A percentile compares a stretch with the other conserved stretches of the same genome.
Conservation (phyloP, 768 basidiomycete species). For the Collybiopsis luxurians region DNA sequence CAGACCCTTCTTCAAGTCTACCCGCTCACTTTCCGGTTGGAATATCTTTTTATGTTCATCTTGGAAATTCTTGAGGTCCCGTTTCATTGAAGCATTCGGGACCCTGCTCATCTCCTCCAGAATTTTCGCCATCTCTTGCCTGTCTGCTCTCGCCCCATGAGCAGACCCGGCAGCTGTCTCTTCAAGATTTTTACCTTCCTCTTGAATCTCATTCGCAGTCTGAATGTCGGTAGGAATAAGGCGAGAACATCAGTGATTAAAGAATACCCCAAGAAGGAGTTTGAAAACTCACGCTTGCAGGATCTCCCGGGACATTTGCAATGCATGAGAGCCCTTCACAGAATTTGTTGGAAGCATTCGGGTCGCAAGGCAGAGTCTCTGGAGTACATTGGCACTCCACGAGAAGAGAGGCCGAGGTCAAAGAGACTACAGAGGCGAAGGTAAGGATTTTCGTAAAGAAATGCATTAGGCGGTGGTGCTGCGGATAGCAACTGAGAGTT, state of each 20-base stretch:
- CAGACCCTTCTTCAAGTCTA: conserved; percentile 1
- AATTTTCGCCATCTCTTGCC: conserved; percentile 32
- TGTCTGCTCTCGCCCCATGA: conserved; percentile 32
- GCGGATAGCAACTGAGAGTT: no score
- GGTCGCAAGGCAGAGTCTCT: no score
- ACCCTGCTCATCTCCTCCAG: conserved; percentile 27
- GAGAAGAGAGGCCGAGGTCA: no score
- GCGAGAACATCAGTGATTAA: conserved; percentile 25
- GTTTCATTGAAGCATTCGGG: not conserved
- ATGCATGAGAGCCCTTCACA: no score
- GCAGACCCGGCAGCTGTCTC: conserved; percentile 39
- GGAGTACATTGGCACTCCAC: no score
- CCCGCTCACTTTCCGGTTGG: not conserved
- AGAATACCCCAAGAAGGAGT: no score
- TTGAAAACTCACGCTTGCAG: no score
- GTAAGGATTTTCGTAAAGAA: no score
- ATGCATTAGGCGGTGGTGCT: no score
- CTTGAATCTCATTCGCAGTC: conserved; percentile 27
- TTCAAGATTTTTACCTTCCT: conserved; percentile 33
- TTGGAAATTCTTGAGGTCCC: conserved; percentile 9
- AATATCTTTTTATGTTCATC: conserved; percentile 3
- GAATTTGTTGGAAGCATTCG: no score
- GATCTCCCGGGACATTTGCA: no score
- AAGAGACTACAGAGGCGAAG: no score
- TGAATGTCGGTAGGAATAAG: conserved; percentile 8